Evolutionary conservation across 805 yeast genomes (phyloP), one percentile per base, ranked within the genome.

Genomic region (Starmera dryadoides): DNA sequence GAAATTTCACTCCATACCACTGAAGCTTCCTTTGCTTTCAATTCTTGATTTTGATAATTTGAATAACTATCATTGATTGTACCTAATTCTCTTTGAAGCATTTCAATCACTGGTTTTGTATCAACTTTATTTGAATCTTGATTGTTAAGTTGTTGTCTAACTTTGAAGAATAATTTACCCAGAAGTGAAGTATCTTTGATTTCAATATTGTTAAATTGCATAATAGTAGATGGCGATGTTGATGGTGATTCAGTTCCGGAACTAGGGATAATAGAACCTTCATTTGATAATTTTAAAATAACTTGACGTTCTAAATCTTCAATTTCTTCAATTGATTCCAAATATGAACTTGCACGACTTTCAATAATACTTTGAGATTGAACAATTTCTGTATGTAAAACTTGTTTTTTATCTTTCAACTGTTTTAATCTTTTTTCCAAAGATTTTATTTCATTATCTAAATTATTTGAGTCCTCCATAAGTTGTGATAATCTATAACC

Each of bases 321-420:
- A 20, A 70, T 52, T 4, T 55, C 56, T 21, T 57, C 58, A 35
- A 72, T 65, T 21, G 64, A 49, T 26, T 64, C 66, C 8, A 70
- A 61, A 42, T 67, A 67, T 32, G 62, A 57, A 4, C 75, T 65
- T 0, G 75, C 56, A 35, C 62, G 58, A 46, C 77, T 71, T 40
- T 73, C 77, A 21, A 73, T 56, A 4, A 72, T 66, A 10, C 75
- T 69, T 44, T 68, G 64, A 0, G 76, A 69, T 10, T 59, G 59
- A 11, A 56, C 56, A 20, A 71, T 68, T 49, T 73, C 78, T 7
- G 37, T 28, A 11, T 45, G 48, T 6, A 73, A 29, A 1, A 60
- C 47, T 2, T 34, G 38, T 35, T 61, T 63, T 44, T 63, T 69
- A 1, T 51, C 49, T 23, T 52, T 54, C 22, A 71, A 50, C 9